phyloP scores from a whole-genome alignment of 768 basidiomycete genomes.

The Tremella yokohamensis region DNA sequence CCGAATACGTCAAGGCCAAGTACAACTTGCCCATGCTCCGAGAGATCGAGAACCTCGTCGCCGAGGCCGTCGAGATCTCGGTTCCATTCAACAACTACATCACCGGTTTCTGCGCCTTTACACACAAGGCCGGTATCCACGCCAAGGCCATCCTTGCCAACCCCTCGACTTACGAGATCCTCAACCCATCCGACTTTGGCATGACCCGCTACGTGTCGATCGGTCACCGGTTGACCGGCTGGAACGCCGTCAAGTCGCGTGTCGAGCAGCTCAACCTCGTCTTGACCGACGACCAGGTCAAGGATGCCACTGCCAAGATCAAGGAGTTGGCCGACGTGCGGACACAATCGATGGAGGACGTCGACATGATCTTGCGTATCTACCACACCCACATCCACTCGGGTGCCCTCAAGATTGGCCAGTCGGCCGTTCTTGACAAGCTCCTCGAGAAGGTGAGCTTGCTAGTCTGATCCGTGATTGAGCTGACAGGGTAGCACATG shows the following conservation, averaged over 20 bases:
- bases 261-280: conserved; percentile 92
- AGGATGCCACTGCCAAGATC: conserved; percentile 98
- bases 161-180: conserved; percentile 97
- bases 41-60: conserved; percentile 97
- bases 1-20: conserved; percentile 99
- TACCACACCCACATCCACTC: conserved; percentile 92
- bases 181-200: conserved; percentile 98
- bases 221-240: conserved; percentile 92
- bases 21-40: conserved; percentile 96
- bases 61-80: conserved; percentile 96
- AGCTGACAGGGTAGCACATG: conserved; percentile 33
- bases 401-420: conserved; percentile 89
- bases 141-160: conserved; percentile 99
- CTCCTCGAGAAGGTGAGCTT: conserved; percentile 62
- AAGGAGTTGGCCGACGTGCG: conserved; percentile 98
- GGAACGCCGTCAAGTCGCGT: conserved; percentile 99
- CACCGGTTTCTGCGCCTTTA: conserved; percentile 98
- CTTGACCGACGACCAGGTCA: conserved; percentile 90
- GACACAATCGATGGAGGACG: conserved; percentile 98
- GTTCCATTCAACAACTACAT: conserved; percentile 71
- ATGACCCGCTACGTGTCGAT: conserved; percentile 96
- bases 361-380: conserved; percentile 90
- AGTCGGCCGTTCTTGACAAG: conserved; percentile 83
- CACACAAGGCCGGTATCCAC: conserved; percentile 99
- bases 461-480: background rate